Conservation (phyloP, 345 rosid species). For the Lepidium didymum region DNA sequence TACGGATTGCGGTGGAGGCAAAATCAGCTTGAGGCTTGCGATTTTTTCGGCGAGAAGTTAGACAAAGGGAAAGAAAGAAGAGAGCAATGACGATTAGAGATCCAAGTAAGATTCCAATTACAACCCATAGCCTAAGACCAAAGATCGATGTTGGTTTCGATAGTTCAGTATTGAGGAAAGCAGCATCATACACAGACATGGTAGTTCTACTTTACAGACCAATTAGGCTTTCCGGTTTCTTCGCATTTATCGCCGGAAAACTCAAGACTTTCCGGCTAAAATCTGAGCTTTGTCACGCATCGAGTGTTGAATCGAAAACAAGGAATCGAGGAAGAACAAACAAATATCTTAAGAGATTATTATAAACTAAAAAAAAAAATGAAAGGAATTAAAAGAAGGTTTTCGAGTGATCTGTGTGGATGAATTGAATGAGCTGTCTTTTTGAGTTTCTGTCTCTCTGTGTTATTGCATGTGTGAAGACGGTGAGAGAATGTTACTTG, state of each 20-base stretch:
- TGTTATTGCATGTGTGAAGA: conserved; percentile 12
- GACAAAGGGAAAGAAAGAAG: conserved; percentile 72
- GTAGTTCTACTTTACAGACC: neutral
- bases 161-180: conserved; percentile 31
- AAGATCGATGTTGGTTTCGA: conserved; percentile 72
- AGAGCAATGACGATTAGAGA: conserved; percentile 72
- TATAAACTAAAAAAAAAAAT: neutral
- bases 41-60: conserved; percentile 59
- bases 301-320: neutral
- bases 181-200: conserved; percentile 26
- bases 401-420: conserved; percentile 8
- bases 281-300: neutral
- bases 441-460: conserved; percentile 21
- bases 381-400: neutral
- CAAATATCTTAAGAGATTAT: neutral
- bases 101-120: conserved; percentile 71
- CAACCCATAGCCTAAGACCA: conserved; percentile 68
- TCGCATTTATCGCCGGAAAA: conserved; percentile 14
- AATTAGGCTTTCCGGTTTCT: neutral
- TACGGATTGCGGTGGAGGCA: conserved; percentile 12
- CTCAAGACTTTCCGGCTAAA: neutral
- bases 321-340: neutral
- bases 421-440: conserved; percentile 27
- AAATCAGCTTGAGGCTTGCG: conserved; percentile 19
- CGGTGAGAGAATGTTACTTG: neutral